Evolutionary conservation across 1,139 yeast species (phyloP), one percentile per base, ranked within the genome.

Genomic region (Diutina neorugosa): DNA sequence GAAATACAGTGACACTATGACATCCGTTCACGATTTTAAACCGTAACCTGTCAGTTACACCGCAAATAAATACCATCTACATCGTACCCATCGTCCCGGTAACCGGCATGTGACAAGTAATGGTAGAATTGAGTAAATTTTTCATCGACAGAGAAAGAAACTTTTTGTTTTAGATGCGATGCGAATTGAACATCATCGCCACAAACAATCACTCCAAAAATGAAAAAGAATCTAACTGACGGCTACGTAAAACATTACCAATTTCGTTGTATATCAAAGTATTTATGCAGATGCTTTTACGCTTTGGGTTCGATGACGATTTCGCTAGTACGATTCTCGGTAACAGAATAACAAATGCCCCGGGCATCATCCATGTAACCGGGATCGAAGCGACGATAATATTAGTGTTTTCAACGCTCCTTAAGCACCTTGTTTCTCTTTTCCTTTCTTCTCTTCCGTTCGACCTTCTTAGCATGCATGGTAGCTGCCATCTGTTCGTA

Each of bases 381-480:
- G 14, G 14, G 7, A n/a, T 31, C 14, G 12, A 31, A 31, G 2
- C 19, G 23, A 19, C 20, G 51, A 11, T 18, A 16, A 23, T 25
- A 2, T 11, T 7, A 31, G 14, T 31, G 14, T 5, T 11, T 61
- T 67, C 63, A 77, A 68, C 83, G 82, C 60, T 86, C 93, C 64
- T 81, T 84, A 65, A 86, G 78, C 59, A 85, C 70, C 67, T 86
- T 86, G 67, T 85, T 86, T 70, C 93, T 81, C 81, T 85, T 86
- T 65, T 86, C 94, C 66, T 81, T 83, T 73, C 84, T 83, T 70
- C 84, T 83, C 70, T 85, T 67, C 69, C 95, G 80, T 56, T 86
- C 94, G 46, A 84, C 82, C 74, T 80, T 84, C 78, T 84, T 84
- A 46, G 83, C 84, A 62, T 84, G 86, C 89, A 86, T 82, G 69